Percentiles rank a stretch among this genome's conserved stretches.
Evolutionary conservation across 169 alveolate genomes (phyloP).

Genomic region (Plasmodium inui): DNA sequence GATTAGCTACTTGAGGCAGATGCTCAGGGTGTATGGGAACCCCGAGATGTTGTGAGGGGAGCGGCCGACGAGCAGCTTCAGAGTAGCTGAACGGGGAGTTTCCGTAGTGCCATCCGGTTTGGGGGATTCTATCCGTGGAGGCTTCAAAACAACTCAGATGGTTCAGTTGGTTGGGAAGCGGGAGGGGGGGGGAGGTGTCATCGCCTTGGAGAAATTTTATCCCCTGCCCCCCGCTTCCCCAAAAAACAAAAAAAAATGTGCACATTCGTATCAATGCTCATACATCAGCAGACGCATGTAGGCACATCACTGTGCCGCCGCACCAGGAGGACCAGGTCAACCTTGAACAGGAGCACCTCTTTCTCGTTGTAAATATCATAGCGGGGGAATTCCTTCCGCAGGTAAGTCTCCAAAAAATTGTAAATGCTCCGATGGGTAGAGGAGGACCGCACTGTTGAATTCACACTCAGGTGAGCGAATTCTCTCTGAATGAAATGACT

Average conservation of each 20-base stretch:
- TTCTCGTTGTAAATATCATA: conserved; percentile 12
- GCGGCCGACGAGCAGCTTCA: no score
- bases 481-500: conserved; percentile 3
- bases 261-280: neutral
- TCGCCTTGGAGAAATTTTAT: no score
- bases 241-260: neutral
- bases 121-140: neutral
- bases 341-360: neutral
- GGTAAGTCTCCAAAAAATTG: neutral
- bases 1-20: conserved; percentile 25
- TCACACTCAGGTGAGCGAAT: neutral
- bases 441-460: conserved; percentile 16
- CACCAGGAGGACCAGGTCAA: conserved; percentile 12
- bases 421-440: conserved; percentile 20
- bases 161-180: neutral
- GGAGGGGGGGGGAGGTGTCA: neutral
- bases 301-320: neutral
- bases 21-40: conserved; percentile 47
- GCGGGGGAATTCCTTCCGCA: neutral
- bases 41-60: conserved; percentile 34
- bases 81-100: neutral
- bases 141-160: neutral
- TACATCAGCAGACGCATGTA: neutral
- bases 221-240: neutral
- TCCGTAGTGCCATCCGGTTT: neutral